Conservation (phyloP, 2,329 filamentous ascomycete genomes). For the Beauveria caledonica region DNA sequence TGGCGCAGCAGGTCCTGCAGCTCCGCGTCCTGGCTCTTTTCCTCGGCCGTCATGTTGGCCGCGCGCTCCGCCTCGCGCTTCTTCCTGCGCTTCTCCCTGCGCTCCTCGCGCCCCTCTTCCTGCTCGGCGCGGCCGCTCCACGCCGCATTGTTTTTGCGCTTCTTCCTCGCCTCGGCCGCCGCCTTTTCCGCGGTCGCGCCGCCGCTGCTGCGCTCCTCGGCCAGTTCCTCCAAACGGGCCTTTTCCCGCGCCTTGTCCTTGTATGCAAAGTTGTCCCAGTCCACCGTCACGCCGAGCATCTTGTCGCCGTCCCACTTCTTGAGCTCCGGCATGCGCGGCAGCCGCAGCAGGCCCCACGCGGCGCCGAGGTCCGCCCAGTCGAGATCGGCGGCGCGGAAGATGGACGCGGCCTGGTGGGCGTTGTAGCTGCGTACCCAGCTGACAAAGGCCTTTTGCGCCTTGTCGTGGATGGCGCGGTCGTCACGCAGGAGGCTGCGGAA, state of each 20-base stretch:
- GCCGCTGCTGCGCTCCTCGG: conserved; percentile 33
- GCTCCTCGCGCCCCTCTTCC: conserved; percentile 52
- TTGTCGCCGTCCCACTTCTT: conserved; percentile 64
- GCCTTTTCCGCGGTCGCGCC: conserved; percentile 31
- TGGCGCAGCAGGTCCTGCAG: conserved; percentile 56
- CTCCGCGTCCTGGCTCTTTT: conserved; percentile 54
- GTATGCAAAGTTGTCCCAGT: conserved; percentile 62
- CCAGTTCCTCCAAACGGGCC: conserved; percentile 49
- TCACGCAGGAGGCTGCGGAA: conserved; percentile 51
- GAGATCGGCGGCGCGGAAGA: conserved; percentile 74
- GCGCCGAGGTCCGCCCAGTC: conserved; percentile 77
- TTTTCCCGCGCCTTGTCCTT: conserved; percentile 65
- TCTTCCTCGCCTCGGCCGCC: conserved; percentile 39
- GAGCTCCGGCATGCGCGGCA: conserved; percentile 92
- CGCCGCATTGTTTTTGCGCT: conserved; percentile 56
- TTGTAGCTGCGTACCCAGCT: conserved; percentile 88
- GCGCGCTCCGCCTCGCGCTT: conserved; percentile 55
- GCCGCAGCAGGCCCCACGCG: conserved; percentile 76
- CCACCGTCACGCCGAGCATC: conserved; percentile 51
- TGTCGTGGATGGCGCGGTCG: conserved; percentile 63
- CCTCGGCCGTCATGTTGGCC: conserved; percentile 61
- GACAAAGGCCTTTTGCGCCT: conserved; percentile 85
- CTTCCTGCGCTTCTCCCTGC: conserved; percentile 56
- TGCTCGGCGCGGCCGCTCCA: conserved; percentile 66
- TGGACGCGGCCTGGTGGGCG: conserved; percentile 84